Evolutionary conservation across 1,284 basidiomycete genomes (phyloP).

Genomic region (Phenoliferia sp.): DNA sequence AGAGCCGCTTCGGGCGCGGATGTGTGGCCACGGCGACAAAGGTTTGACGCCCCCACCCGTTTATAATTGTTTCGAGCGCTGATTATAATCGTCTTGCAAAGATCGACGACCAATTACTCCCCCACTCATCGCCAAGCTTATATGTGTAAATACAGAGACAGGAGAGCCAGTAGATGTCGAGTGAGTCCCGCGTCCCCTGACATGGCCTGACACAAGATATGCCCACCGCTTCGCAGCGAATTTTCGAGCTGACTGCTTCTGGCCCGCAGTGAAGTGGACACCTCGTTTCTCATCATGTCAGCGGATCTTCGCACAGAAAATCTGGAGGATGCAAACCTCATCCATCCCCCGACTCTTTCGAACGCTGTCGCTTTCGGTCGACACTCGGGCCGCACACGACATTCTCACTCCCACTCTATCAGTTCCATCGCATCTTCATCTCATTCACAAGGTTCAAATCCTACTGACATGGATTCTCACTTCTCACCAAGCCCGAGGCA

Average conservation of each 20-base stretch:
- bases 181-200: slow-evolving; percentile 49
- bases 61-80: neutral
- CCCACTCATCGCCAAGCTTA: slow-evolving; percentile 60
- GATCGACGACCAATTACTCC: slow-evolving; percentile 85
- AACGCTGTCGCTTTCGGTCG: slow-evolving; percentile 8
- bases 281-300: slow-evolving; percentile 63
- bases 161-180: slow-evolving; percentile 53
- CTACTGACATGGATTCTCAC: neutral
- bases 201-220: neutral
- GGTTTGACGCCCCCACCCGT: slow-evolving; percentile 48
- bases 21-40: slow-evolving; percentile 93
- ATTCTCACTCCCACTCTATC: neutral
- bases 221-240: neutral
- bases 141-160: slow-evolving; percentile 33
- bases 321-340: slow-evolving; percentile 78
- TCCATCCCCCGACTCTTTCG: slow-evolving; percentile 47
- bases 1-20: slow-evolving; percentile 78
- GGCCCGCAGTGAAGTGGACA: slow-evolving; percentile 64
- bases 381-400: slow-evolving; percentile 1
- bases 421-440: neutral
- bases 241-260: slow-evolving; percentile 16
- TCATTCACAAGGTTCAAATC: neutral
- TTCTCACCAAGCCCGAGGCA: neutral
- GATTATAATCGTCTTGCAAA: slow-evolving; percentile 45
- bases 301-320: slow-evolving; percentile 45